Base-by-base conservation (phyloP, 2,329 filamentous ascomycete genomes). In the Tolypocladium ophioglossoides region DNA sequence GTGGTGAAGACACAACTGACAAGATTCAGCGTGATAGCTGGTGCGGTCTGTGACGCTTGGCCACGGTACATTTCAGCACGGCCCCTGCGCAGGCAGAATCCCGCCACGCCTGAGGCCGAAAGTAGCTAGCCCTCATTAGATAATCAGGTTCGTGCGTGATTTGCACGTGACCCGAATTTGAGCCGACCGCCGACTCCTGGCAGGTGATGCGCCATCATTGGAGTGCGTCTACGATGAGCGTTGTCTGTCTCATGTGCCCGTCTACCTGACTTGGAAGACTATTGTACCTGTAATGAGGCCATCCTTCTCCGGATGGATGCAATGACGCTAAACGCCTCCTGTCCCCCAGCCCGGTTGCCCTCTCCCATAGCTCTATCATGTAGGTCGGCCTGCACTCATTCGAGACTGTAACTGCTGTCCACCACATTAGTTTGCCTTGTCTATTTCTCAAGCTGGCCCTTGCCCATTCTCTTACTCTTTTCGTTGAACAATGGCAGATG, bases 1-100 rank as follows among this genome's bases (percentile, higher is more conserved):
- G 69, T 75, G 73, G 75, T 75, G 74, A 76, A 74, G 73, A 74
- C 73, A 74, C 73, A 73, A 70, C 68, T 64, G 71, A 71, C 72
- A 74, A 74, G 73, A 74, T 75, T 73, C 70, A 68, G 70, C 70
- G 72, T 73, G 72, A 74, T 70, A 71, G 72, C 68, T 70, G 68
- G 72, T 74, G 73, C 72, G 60, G 72, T 69, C 64, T 60, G 63
- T 62, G 66, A 62, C 63, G 62, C 61, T 58, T 56, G 57, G 56
- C 65, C 68, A 67, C 66, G 59, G 72, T 75, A 75, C 63, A 66
- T 74, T 65, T 74, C 68, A 74, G 72, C 70, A 75, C 72, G 70
- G 55, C 64, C 60, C 61, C 65, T 61, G 66, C 61, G 60, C 61
- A 65, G 54, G 58, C 57, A 58, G 51, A 62, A 57, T 60, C 57